Percentiles rank a stretch among this genome's conserved stretches.
Conservation (phyloP, 2,329 filamentous ascomycete species). For the Esteya vermicola region DNA sequence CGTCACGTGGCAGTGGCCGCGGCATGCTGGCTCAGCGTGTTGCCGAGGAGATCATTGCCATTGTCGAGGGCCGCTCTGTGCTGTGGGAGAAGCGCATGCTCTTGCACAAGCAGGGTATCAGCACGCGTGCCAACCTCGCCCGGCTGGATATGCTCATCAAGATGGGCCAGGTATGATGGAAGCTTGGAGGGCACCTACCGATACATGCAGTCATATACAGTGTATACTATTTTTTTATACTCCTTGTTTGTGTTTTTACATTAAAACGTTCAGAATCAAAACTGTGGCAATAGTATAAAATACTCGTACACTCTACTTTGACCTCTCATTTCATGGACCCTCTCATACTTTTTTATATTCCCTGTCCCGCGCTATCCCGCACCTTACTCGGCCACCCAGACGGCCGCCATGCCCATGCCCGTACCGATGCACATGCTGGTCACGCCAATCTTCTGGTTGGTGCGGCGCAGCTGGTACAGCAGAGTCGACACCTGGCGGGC, state of each 20-base stretch:
- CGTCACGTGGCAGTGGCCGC: conserved; percentile 55
- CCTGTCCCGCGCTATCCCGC: too few species aligned
- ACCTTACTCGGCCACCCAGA: conserved; percentile 85
- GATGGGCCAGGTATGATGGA: too few species aligned
- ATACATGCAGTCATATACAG: too few species aligned
- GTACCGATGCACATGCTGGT: conserved; percentile 96
- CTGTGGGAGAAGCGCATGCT: conserved; percentile 72
- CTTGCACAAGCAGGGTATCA: conserved; percentile 70
- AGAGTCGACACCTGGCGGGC: conserved; percentile 87
- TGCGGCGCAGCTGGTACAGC: conserved; percentile 77
- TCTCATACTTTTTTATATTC: neutral
- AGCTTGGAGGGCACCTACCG: too few species aligned
- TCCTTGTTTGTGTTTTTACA: too few species aligned
- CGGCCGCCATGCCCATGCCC: conserved; percentile 94
- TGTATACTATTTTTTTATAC: too few species aligned
- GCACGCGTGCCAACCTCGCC: conserved; percentile 57
- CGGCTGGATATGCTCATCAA: too few species aligned
- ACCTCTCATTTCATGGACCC: too few species aligned
- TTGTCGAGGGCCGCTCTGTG: conserved; percentile 71
- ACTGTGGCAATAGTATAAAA: too few species aligned
- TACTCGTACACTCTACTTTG: too few species aligned
- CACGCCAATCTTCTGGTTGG: conserved; percentile 70
- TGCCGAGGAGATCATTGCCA: conserved; percentile 72
- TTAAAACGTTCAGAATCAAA: too few species aligned
- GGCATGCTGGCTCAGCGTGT: conserved; percentile 63